Evolutionary conservation across 2,329 filamentous ascomycete species (phyloP).

Genomic region (Clarireedia monteithiana): DNA sequence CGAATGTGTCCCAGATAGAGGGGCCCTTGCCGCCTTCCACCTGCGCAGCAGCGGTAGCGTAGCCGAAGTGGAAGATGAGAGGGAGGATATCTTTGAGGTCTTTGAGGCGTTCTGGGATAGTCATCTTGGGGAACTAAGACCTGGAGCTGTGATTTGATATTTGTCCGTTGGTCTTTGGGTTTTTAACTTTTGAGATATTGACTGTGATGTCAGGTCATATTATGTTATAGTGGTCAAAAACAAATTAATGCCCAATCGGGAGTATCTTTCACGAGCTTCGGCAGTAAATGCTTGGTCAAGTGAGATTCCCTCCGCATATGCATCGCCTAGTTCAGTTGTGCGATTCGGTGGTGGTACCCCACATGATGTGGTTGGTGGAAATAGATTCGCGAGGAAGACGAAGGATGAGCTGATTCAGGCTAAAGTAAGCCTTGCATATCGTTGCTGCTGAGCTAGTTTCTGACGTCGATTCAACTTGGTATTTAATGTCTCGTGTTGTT

Average conservation of each 20-base stretch:
- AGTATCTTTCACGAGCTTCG: too few relatives aligned
- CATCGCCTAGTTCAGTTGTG: too few relatives aligned
- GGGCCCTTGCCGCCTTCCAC: slow-evolving; percentile 75
- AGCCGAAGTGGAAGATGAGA: slow-evolving; percentile 67
- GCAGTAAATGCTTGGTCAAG: too few relatives aligned
- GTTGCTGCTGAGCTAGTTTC: too few relatives aligned
- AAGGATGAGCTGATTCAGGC: neutral
- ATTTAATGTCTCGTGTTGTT: neutral
- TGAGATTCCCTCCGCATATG: too few relatives aligned
- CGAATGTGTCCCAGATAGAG: slow-evolving; percentile 84
- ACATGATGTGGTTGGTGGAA: neutral
- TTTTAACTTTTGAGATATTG: neutral
- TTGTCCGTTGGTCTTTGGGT: neutral
- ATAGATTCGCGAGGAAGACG: neutral
- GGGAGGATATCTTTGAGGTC: slow-evolving; percentile 47
- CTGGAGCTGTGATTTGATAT: neutral
- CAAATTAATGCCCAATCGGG: too few relatives aligned
- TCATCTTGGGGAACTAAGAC: neutral
- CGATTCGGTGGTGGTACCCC: neutral
- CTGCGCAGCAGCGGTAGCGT: slow-evolving; percentile 76
- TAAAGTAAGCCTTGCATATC: neutral
- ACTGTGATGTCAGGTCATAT: too few relatives aligned
- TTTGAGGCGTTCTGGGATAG: slow-evolving; percentile 3
- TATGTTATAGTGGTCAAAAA: too few relatives aligned
- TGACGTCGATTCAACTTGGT: too few relatives aligned